A percentile compares a stretch with the other conserved stretches of the same genome.
Conservation (phyloP, 2,329 filamentous ascomycete species). For the Xylaria sp. region DNA sequence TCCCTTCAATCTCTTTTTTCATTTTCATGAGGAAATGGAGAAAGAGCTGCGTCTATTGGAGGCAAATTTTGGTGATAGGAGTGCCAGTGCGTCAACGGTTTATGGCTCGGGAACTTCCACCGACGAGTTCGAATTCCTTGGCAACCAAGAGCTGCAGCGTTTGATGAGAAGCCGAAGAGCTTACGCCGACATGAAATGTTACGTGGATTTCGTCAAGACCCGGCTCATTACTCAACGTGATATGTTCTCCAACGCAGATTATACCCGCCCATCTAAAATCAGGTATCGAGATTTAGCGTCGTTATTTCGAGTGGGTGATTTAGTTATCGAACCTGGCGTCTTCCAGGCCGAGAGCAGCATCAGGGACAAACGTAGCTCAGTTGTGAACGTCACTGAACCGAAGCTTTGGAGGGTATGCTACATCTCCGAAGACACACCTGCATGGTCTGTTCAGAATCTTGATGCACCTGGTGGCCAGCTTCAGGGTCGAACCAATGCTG, state of each 20-base stretch:
- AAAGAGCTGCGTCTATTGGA: conserved; percentile 28
- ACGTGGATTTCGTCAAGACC: conserved; percentile 35
- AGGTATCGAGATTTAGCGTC: conserved; percentile 35
- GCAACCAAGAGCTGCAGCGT: conserved; percentile 28
- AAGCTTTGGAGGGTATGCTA: conserved; percentile 38
- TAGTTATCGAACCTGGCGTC: conserved; percentile 33
- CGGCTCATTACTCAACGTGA: conserved; percentile 33
- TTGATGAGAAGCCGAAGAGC: conserved; percentile 37
- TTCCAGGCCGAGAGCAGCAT: conserved; percentile 27
- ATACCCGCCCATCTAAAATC: conserved; percentile 25
- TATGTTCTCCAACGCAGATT: conserved; percentile 31
- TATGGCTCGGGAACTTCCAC: background rate
- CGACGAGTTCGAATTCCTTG: conserved; percentile 32
- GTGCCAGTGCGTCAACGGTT: background rate
- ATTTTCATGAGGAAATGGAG: conserved; percentile 37
- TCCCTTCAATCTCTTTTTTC: conserved; percentile 33
- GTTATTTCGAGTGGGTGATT: conserved; percentile 33
- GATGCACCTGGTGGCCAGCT: conserved; percentile 31
- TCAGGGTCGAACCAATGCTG: conserved; percentile 17
- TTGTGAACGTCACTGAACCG: conserved; percentile 27
- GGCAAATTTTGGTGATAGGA: conserved; percentile 12
- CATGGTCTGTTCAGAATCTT: conserved; percentile 32
- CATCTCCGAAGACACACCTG: conserved; percentile 35
- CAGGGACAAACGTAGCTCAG: conserved; percentile 31
- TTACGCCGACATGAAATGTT: conserved; percentile 37